Base-by-base conservation (phyloP, 2,329 filamentous ascomycete species). In the Phialemoniopsis sp. region DNA sequence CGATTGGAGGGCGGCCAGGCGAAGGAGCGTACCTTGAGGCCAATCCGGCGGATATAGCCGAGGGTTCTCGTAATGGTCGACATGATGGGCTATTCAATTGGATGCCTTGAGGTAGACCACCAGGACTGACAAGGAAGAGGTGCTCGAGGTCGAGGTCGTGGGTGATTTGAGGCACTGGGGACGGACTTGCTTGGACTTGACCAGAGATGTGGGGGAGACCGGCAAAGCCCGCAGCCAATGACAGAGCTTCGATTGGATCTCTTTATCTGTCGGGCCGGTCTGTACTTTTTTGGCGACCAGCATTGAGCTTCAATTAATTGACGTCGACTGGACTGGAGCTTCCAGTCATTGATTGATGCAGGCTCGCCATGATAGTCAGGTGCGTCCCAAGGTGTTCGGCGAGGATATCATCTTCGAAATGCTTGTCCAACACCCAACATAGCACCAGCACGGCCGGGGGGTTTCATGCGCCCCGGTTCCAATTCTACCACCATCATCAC, bases 11-110 rank as follows among this genome's bases (percentile, higher is more conserved):
- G n/a, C n/a, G n/a, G n/a, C n/a, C n/a, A n/a, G n/a, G n/a, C n/a
- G n/a, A n/a, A n/a, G n/a, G 6, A 13, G 44, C 67, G 48, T 66
- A 89, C 89, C 84, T 90, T 95, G 59, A 96, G 58, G 40, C 93
- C 93, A 61, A 95, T 80, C 69, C 80, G 84, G 73, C 89, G 84
- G 60, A 96, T 63, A 65, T 96, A 95, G 66, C 82, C 77, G 58
- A 96, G 67, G 18, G 91, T 96, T 68, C 93, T 85, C 51, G 82
- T 67, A 56, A 95, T 72, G 45, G 89, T 95, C 73, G 93, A 97
- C 93, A 98, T 98, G 63, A 63, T 64, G 58, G 62, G 62, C 59
- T 31, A 37, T 29, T 51, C 53, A 59, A 60, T 60, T 48, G 56
- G 46, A 46, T n/a, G n/a, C 45, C 48, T 43, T 41, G 48, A 47